Percentiles rank a stretch among this genome's conserved stretches.
Conservation (phyloP, 2,329 filamentous ascomycete species). For the Claviceps africana region DNA sequence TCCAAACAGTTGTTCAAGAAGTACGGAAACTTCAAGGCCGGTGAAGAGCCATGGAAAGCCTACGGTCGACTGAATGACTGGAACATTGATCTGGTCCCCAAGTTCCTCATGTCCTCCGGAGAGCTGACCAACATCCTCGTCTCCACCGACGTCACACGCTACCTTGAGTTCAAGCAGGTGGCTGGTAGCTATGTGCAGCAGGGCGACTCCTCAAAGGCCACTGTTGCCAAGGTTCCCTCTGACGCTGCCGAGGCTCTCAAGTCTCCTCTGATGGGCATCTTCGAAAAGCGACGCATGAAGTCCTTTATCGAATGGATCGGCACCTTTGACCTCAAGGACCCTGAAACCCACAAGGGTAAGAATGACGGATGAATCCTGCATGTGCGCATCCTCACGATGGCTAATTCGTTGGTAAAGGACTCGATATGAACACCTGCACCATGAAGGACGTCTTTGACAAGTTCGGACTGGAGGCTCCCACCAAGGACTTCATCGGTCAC, state of each 20-base stretch:
- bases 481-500: conserved; percentile 92
- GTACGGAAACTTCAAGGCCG: conserved; percentile 67
- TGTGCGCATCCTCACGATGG: neutral
- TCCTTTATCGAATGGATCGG: conserved; percentile 94
- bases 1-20: conserved; percentile 75
- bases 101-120: conserved; percentile 96
- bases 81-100: conserved; percentile 98
- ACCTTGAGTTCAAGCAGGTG: conserved; percentile 88
- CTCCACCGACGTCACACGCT: conserved; percentile 80
- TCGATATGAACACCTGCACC: conserved; percentile 63
- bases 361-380: neutral
- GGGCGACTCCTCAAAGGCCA: conserved; percentile 65
- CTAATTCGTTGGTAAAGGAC: conserved; percentile 36
- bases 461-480: conserved; percentile 78
- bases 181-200: conserved; percentile 95
- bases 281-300: conserved; percentile 95
- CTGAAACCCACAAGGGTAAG: conserved; percentile 75
- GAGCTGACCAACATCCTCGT: conserved; percentile 98
- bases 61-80: conserved; percentile 95
- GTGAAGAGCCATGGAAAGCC: conserved; percentile 93
- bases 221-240: conserved; percentile 91
- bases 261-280: conserved; percentile 90
- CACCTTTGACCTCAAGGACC: conserved; percentile 67
- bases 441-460: conserved; percentile 99
- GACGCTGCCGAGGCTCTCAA: conserved; percentile 81